These are phyloP conservation scores for Bondarzewia mesenterica DNA, from an alignment of 1,284 basidiomycete genomes.

Conservation along the genomic window DNA sequence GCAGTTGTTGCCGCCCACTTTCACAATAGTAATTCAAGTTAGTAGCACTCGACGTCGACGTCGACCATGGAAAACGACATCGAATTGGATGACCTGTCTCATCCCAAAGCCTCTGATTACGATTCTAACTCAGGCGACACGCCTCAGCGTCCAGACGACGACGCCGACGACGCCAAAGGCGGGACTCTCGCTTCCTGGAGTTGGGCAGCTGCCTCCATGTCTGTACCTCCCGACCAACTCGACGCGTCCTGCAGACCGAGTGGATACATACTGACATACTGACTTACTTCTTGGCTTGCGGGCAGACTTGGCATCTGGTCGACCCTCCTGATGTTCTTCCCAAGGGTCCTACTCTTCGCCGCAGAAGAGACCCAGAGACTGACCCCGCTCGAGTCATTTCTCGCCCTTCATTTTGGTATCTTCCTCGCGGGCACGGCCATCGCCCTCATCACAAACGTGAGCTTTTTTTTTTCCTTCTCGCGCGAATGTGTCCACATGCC, in stretches of 20 bases:
- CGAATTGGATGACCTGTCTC: constrained; percentile 8
- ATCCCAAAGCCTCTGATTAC: neutral
- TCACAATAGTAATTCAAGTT: neutral
- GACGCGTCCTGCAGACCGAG: too few relatives aligned
- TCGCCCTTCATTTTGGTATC: constrained; percentile 55
- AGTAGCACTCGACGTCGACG: neutral
- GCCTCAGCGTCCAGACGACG: neutral
- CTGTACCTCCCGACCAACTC: constrained; percentile 2
- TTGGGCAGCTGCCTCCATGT: constrained; percentile 12
- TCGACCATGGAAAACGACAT: constrained; percentile 3
- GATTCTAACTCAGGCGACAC: constrained; percentile 1
- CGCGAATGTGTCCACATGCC: neutral
- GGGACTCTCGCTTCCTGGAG: constrained; percentile 9
- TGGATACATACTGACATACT: neutral
- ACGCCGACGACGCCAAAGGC: constrained; percentile 4
- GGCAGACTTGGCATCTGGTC: constrained; percentile 32
- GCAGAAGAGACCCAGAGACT: constrained; percentile 33
- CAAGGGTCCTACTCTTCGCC: constrained; percentile 52
- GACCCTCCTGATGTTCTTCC: constrained; percentile 37
- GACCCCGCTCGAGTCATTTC: constrained; percentile 59
- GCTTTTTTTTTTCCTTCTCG: constrained; percentile 8
- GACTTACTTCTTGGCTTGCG: constrained; percentile 28
- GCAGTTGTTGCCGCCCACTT: neutral
- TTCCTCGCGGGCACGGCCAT: constrained; percentile 44
- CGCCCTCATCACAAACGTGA: constrained; percentile 54